A percentile compares a stretch with the other conserved stretches of the same genome.
Evolutionary conservation across 2,329 filamentous ascomycete species (phyloP).

Genomic region (Neoarthrinium moseri): DNA sequence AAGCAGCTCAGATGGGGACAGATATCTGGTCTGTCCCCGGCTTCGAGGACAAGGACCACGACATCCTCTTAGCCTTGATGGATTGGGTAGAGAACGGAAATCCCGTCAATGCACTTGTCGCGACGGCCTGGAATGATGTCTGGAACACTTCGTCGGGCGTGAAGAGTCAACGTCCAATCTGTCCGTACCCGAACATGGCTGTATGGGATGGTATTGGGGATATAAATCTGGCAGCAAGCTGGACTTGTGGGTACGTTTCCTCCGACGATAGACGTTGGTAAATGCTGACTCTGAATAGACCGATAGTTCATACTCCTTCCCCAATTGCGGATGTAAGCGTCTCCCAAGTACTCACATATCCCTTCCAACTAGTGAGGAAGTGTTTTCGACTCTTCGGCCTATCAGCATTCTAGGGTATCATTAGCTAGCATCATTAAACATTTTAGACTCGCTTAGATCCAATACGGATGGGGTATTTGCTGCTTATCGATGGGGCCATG

Average conservation of each 20-base stretch:
- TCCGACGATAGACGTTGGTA: no score
- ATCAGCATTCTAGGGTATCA: no score
- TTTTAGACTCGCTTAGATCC: no score
- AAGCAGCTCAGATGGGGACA: slow-evolving; percentile 25
- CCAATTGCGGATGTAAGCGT: no score
- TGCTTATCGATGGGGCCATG: no score
- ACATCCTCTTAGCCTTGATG: slow-evolving; percentile 35
- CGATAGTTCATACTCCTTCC: no score
- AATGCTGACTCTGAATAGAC: no score
- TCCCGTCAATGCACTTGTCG: slow-evolving; percentile 30
- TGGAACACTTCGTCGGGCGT: slow-evolving; percentile 32
- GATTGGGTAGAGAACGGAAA: slow-evolving; percentile 35
- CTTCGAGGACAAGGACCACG: slow-evolving; percentile 32
- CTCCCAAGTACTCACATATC: no score
- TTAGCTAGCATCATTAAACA: no score
- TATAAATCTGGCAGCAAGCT: slow-evolving; percentile 29
- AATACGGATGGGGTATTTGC: no score
- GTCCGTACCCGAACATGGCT: slow-evolving; percentile 35
- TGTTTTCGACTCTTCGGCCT: no score
- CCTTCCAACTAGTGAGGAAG: no score
- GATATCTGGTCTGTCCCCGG: slow-evolving; percentile 33
- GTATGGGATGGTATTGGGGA: slow-evolving; percentile 34
- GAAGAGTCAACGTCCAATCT: slow-evolving; percentile 43
- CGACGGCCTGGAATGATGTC: slow-evolving; percentile 29
- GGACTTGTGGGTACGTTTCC: slow-evolving; percentile 33